phyloP scores from a whole-genome alignment of 1,139 yeast genomes.

The Debaryomyces fabryi region DNA sequence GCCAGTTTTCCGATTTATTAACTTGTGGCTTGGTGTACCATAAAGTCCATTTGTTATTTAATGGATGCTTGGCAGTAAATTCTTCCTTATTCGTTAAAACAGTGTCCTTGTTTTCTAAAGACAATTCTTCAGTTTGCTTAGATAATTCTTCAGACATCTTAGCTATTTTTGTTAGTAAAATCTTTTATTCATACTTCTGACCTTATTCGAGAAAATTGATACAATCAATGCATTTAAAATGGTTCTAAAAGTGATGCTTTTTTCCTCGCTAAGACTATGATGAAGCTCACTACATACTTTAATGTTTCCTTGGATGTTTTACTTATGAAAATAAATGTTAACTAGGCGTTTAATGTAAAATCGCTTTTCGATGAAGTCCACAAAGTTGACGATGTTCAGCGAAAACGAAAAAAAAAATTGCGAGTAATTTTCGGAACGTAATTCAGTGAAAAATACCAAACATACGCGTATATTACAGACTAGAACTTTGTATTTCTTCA shows the following conservation, averaged over 20 bases:
- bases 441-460: background rate
- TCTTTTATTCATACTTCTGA: conserved; percentile 1
- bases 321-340: background rate
- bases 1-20: conserved; percentile 83
- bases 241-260: background rate
- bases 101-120: conserved; percentile 53
- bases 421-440: conserved; percentile 26
- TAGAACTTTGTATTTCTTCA: background rate
- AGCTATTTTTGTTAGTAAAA: conserved; percentile 7
- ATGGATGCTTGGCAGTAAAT: conserved; percentile 85
- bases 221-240: background rate
- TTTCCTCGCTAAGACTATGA: background rate
- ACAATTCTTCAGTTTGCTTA: conserved; percentile 55
- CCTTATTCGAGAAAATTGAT: conserved; percentile 17
- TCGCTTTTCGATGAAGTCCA: conserved; percentile 10
- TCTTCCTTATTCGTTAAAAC: conserved; percentile 70
- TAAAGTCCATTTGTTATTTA: conserved; percentile 91
- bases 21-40: conserved; percentile 97
- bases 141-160: conserved; percentile 56
- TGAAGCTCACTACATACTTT: background rate
- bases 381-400: conserved; percentile 27
- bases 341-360: conserved; percentile 5
- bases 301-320: conserved; percentile 1
- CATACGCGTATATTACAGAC: conserved; percentile 9
- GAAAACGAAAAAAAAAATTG: conserved; percentile 23